Evolutionary conservation across 345 rosid genomes (phyloP), one percentile per base, ranked within the genome.

Genomic region (Hirschfeldia incana): DNA sequence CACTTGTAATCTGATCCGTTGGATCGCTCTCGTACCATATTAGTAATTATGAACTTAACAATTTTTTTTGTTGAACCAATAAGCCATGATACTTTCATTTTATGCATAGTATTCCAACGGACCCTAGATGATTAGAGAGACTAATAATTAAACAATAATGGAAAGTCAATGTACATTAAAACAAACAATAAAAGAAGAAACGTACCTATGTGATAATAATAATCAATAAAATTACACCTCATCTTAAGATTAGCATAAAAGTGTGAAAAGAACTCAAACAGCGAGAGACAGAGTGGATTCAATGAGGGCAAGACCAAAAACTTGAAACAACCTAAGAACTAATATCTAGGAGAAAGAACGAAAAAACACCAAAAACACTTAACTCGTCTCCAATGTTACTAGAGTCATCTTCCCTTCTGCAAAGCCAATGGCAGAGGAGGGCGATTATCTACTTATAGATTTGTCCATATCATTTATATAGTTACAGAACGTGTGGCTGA

Each of bases 401-500:
- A 39, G 3, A 53, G 55, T 65, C 61, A 6, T 28, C 30, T 39
- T 37, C 2, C 60, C 69, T 60, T 58, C 30, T 55, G 76, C 70
- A 77, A 51, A 71, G 51, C n/a, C 37, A 72, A 57, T 36, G 76
- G 28, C 36, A 63, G 12, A 13, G 39, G 72, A 42, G 30, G 60
- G 66, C 33, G 61, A 72, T 72, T 66, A 58, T 42, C 72, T 72
- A 65, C 30, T 15, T 78, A 39, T 78, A 30, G 46, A 72, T 37
- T 55, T 39, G 30, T 39, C 73, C 72, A 78, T 72, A 66, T 66
- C 42, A 44, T 21, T 36, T 0, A 53, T 65, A 21, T 72, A 78
- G 73, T 78, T 67, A 78, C 77, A 78, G 27, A 79, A 60, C 72
- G 63, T 68, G 71, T 62, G 8, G 59, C 65, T 8, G 66, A 74